Evolutionary conservation across 108 stramenopile species (phyloP).

Genomic region (Skeletonema grethae): DNA sequence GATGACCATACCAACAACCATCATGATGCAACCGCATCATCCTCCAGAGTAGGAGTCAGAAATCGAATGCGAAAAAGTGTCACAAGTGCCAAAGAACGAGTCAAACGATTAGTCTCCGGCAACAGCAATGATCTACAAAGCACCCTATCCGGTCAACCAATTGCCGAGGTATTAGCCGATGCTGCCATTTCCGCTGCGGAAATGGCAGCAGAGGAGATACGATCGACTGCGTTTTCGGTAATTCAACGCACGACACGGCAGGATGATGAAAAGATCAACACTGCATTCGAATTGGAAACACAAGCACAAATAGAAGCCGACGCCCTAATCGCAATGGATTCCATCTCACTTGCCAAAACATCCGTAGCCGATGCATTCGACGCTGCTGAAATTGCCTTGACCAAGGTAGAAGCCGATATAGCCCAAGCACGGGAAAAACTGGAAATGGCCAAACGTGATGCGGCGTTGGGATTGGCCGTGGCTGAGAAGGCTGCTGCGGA

Average conservation of each 20-base stretch:
- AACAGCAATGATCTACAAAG: neutral
- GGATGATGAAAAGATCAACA: neutral
- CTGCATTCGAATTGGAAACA: neutral
- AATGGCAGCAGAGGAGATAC: slow-evolving; percentile 1
- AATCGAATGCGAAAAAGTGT: neutral
- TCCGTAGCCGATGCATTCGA: slow-evolving; percentile 58
- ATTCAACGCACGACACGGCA: slow-evolving; percentile 7
- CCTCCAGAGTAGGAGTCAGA: neutral
- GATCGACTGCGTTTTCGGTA: neutral
- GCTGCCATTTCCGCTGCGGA: neutral
- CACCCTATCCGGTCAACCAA: slow-evolving; percentile 10
- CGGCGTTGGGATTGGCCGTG: slow-evolving; percentile 11
- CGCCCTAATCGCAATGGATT: slow-evolving; percentile 9
- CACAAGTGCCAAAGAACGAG: neutral
- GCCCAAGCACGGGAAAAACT: slow-evolving; percentile 24
- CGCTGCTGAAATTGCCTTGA: slow-evolving; percentile 47
- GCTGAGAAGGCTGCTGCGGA: slow-evolving; percentile 13
- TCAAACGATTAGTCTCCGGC: neutral
- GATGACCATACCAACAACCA: neutral
- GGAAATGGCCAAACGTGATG: slow-evolving; percentile 40
- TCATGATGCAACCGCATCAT: too few relatives aligned
- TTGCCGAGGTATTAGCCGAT: slow-evolving; percentile 16
- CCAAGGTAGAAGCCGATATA: slow-evolving; percentile 50
- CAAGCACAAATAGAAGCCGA: slow-evolving; percentile 17
- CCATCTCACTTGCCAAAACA: slow-evolving; percentile 9